A percentile compares a stretch with the other conserved stretches of the same genome.
phyloP scores from a whole-genome alignment of 345 rosid species.

The Acer yangbiense region DNA sequence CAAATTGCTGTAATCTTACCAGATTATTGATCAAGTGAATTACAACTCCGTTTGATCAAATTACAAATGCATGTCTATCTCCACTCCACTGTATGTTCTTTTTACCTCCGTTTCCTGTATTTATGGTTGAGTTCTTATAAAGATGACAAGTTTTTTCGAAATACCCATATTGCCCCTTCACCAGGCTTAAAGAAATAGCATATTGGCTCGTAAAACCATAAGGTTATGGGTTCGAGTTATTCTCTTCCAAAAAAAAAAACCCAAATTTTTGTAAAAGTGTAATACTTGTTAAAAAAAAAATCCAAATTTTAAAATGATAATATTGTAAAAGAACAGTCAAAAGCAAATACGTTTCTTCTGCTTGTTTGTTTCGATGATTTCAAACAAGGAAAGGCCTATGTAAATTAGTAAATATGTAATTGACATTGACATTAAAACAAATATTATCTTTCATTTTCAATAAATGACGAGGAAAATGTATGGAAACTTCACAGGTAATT shows the following conservation, averaged over 20 bases:
- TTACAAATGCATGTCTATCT: background rate
- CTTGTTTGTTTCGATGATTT: background rate
- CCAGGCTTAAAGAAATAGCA: background rate
- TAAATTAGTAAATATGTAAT: too few species aligned
- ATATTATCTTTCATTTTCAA: background rate
- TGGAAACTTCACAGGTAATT: background rate
- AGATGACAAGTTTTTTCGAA: background rate
- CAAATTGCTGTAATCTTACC: background rate
- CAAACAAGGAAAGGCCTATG: background rate
- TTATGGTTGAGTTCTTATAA: background rate
- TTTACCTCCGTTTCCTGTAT: background rate
- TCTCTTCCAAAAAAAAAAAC: too few species aligned
- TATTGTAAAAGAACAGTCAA: background rate
- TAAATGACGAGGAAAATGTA: background rate
- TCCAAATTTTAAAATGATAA: too few species aligned
- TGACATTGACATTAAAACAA: background rate
- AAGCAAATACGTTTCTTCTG: background rate
- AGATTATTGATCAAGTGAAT: background rate
- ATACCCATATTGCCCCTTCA: background rate
- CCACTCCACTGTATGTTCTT: background rate
- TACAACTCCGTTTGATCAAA: background rate
- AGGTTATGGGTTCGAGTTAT: too few species aligned
- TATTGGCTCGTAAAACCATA: too few species aligned
- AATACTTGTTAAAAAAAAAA: too few species aligned
- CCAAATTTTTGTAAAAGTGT: too few species aligned